phyloP scores from a whole-genome alignment of 495 filamentous ascomycete genomes.

The Penicillium bovifimosum region DNA sequence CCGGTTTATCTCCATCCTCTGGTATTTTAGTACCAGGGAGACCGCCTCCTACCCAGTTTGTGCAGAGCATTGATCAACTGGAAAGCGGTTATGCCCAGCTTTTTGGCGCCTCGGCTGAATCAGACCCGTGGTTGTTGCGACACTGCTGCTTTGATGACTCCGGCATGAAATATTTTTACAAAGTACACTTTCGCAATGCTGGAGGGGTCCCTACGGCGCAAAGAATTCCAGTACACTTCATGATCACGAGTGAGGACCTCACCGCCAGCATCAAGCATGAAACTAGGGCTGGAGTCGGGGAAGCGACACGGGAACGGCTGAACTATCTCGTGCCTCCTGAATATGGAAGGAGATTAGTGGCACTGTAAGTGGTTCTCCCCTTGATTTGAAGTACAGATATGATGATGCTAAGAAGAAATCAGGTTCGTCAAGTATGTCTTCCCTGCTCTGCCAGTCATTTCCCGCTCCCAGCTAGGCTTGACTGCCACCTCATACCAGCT shows the following conservation, averaged over 20 bases:
- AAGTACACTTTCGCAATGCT: conserved; percentile 34
- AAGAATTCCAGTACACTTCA: conserved; percentile 33
- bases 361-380: conserved; percentile 16
- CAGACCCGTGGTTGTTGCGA: conserved; percentile 34
- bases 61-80: conserved; percentile 33
- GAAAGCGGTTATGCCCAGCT: conserved; percentile 29
- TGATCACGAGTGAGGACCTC: conserved; percentile 29
- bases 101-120: conserved; percentile 33
- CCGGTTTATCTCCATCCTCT: conserved; percentile 13
- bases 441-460: conserved; percentile 29
- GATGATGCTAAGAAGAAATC: not conserved
- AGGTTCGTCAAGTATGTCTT: conserved; percentile 32
- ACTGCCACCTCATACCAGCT: conserved; percentile 11
- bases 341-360: conserved; percentile 26
- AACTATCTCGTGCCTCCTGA: conserved; percentile 23
- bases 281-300: conserved; percentile 16
- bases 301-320: conserved; percentile 23
- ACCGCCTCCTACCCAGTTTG: conserved; percentile 24
- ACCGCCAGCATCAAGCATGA: conserved; percentile 18
- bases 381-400: too few relatives aligned
- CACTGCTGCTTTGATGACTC: conserved; percentile 35
- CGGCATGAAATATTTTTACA: conserved; percentile 31
- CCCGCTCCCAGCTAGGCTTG: conserved; percentile 26
- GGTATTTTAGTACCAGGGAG: conserved; percentile 14
- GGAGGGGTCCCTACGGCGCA: conserved; percentile 32